Base-by-base conservation (phyloP, 2,329 filamentous ascomycete genomes). In the Trichophyton verrucosum region DNA sequence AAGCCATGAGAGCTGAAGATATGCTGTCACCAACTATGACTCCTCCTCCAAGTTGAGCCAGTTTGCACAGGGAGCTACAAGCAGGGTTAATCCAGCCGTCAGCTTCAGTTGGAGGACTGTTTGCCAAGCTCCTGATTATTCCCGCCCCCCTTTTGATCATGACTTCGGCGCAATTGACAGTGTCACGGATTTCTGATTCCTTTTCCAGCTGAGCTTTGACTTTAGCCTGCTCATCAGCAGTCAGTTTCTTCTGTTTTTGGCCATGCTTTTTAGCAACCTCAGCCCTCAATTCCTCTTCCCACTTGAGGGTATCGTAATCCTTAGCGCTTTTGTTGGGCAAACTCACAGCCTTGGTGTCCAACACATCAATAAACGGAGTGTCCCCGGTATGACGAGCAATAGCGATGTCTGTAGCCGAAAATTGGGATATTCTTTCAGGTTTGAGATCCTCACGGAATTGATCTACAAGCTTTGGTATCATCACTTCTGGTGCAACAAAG, bases 221-320 rank as follows among this genome's bases (percentile, higher is more conserved):
- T 73, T 96, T 97, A 33, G 86, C 83, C 66, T 87, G 86, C 69
- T 99, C 92, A 40, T 97, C 94, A 0, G 89, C 76, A 0, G 89
- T 94, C 8, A 97, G 83, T 75, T 96, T 99, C 77, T 91, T 92
- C 67, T 90, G 85, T 63, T 88, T 84, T 53, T 76, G 73, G 0
- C 92, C 92, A 73, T 92, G 96, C 78, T 97, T 99, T 70, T 89
- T 82, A n/a, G 91, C 91, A 46, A 99, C 76, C 68, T 96, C 90
- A 44, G 84, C 81, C 61, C 91, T 82, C 6, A 99, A 80, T 65
- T 99, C 94, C 71, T 92, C 88, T 74, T 99, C 94, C 94, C 95
- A 99, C 74, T 96, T 96, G 46, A 96, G 75, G 1, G 90, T 95
- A 67, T 99, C 90, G 68, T 96, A 96, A 71, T 97, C 94, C 72